Evolutionary conservation across 2,329 filamentous ascomycete genomes (phyloP), one percentile per base, ranked within the genome.

Genomic region (Cladophialophora psammophila): DNA sequence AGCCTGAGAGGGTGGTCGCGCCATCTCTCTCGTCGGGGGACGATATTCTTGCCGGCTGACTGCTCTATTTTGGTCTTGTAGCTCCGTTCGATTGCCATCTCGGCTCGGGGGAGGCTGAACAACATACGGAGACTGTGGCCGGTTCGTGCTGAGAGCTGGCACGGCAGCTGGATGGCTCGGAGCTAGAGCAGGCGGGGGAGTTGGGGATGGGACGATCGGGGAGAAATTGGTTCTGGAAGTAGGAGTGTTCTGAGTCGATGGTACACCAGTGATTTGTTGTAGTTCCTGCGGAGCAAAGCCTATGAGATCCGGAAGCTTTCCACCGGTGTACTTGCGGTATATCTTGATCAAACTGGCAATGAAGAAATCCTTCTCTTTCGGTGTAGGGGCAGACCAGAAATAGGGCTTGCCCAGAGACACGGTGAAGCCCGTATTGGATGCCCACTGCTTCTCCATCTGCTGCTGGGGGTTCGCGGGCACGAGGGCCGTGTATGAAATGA

Each of bases 361-460:
- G 79, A 99, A 99, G 81, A 98, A 98, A 77, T 97, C 94, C 84
- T 97, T 98, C 80, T 99, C 95, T 81, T 97, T 97, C 61, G 92
- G 87, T 0, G 92, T 95, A 71, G 93, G 90, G 38, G 95, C 93
- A 78, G 96, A 89, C 95, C 95, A 99, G 78, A 95, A 99, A 80
- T 99, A 99, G 0, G 93, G 91, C 78, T 99, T 99, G 32, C 91
- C 90, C 34, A 99, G 87, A 1, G 90, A 95, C 59, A 98, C 92
- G 32, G 91, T 84, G 76, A 99, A 98, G 15, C 95, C 95, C 53
- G 88, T 88, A 65, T 90, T 90, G 60, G 91, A 90, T 26, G 93
- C 94, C 91, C 92, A 96, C 76, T 90, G 79, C 73, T 88, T 87
- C 53, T 85, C 81, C 71, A 88, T 84, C 63, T 85, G 83, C 80